Base-by-base conservation (phyloP, 2,329 filamentous ascomycete genomes). In the Hypoxylon rubiginosum region DNA sequence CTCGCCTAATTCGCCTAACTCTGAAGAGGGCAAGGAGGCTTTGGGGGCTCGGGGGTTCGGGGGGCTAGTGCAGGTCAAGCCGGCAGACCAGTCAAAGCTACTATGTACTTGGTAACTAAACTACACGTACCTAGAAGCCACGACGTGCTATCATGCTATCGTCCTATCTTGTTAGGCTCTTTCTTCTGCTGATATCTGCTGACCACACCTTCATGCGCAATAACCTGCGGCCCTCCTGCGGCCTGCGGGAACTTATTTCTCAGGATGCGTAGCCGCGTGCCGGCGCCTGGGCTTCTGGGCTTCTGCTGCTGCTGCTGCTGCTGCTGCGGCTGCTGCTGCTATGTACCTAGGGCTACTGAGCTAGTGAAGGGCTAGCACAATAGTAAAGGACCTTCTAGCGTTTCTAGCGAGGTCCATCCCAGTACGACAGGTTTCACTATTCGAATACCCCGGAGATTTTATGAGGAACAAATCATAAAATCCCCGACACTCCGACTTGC, bases 181-280 rank as follows among this genome's bases (percentile, higher is more conserved):
- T 26, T 57, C 62, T 28, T 65, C 61, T 62, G 67, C 64, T 68
- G 67, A 66, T 66, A 68, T 74, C 72, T 71, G 70, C 72, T 73
- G 72, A 73, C 71, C 68, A 62, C 50, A 55, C 36, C 51, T 50
- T 58, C 54, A 73, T 74, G 72, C 72, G 69, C 67, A 64, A 69
- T 63, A 63, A 51, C 64, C 71, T 73, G 72, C 72, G 72, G 67
- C 72, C 72, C 53, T 54, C 64, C 71, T 74, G 72, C 72, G 69
- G 63, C 72, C 72, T 57, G 58, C 67, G 62, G 67, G 56, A 69
- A 57, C 32, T 55, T 61, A 61, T 41, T 68, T 61, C 21, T 39
- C 48, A 67, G 64, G 57, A 57, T 54, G 64, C 50, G 60, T 62
- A 60, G 60, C 51, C 57, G 57, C 59, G 60, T 56, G 48, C 53